Evolutionary conservation across 371 early-diverging fungal species (phyloP).

Genomic region (Blakeslea trispora): DNA sequence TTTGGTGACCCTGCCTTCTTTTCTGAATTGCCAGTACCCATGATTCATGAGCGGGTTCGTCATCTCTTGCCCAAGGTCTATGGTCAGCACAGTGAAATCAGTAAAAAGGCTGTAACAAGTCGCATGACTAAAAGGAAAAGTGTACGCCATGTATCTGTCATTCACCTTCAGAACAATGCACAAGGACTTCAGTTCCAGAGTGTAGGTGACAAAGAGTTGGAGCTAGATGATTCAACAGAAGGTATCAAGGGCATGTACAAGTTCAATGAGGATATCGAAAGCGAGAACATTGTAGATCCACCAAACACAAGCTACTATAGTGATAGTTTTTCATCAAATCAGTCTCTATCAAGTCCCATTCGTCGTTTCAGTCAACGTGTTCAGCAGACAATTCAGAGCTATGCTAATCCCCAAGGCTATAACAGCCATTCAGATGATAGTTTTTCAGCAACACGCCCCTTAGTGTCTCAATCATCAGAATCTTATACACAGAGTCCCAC

Average conservation of each 20-base stretch:
- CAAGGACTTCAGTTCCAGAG: slow-evolving; percentile 38
- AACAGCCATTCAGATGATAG: slow-evolving; percentile 2
- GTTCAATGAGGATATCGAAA: slow-evolving; percentile 34
- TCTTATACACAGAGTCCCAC: slow-evolving; percentile 6
- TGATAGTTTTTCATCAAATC: slow-evolving; percentile 5
- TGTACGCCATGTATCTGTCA: slow-evolving; percentile 32
- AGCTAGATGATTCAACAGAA: slow-evolving; percentile 41
- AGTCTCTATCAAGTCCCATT: slow-evolving; percentile 6
- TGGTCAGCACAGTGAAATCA: slow-evolving; percentile 8
- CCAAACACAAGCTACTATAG: slow-evolving; percentile 17
- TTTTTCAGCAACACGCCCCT: slow-evolving; percentile 12
- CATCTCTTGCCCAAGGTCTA: slow-evolving; percentile 57
- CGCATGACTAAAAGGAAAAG: slow-evolving; percentile 39
- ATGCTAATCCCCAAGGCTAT: background rate
- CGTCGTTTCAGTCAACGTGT: slow-evolving; percentile 15
- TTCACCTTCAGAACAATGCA: slow-evolving; percentile 16
- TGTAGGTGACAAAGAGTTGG: slow-evolving; percentile 33
- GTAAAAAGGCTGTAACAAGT: slow-evolving; percentile 18
- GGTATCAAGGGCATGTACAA: slow-evolving; percentile 40
- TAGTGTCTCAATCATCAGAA: slow-evolving; percentile 5
- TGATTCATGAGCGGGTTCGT: slow-evolving; percentile 57
- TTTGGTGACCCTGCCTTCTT: slow-evolving; percentile 61
- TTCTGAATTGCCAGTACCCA: slow-evolving; percentile 55
- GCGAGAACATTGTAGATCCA: slow-evolving; percentile 15
- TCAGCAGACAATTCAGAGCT: background rate